These are phyloP conservation scores for Fistulifera solaris DNA, from an alignment of 108 stramenopile species.

Conservation along the genomic window DNA sequence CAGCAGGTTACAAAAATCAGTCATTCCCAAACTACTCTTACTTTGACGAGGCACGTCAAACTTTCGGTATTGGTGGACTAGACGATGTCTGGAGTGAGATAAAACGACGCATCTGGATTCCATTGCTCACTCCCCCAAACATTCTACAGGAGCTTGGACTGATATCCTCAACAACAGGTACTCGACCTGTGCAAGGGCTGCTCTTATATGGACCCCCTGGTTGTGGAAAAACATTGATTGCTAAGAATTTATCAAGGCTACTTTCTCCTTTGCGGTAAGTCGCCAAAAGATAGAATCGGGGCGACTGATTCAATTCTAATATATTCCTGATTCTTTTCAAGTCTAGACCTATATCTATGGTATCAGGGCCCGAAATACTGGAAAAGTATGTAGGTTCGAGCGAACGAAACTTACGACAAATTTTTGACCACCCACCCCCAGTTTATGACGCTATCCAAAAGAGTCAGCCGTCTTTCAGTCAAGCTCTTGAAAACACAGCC, in stretches of 20 bases:
- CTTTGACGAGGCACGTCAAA: constrained; percentile 44
- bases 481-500: constrained; percentile 29
- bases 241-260: constrained; percentile 57
- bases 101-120: constrained; percentile 76
- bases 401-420: constrained; percentile 70
- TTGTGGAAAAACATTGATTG: constrained; percentile 73
- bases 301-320: no score
- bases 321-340: no score
- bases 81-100: constrained; percentile 72
- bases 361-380: constrained; percentile 74
- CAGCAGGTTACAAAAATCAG: background rate
- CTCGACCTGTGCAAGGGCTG: constrained; percentile 63
- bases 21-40: constrained; percentile 4
- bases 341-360: constrained; percentile 60
- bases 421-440: constrained; percentile 79
- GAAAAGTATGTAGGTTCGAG: constrained; percentile 85
- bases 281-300: no score
- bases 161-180: no score
- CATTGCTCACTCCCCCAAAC: constrained; percentile 72
- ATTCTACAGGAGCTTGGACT: constrained; percentile 70
- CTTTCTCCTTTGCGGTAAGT: constrained; percentile 50
- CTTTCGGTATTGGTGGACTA: constrained; percentile 72
- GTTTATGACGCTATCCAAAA: constrained; percentile 53
- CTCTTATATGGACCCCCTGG: constrained; percentile 70
- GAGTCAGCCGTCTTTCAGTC: constrained; percentile 45